Evolutionary conservation across 106 monocot species (phyloP).

Genomic region (Acanthochlamys bracteata): DNA sequence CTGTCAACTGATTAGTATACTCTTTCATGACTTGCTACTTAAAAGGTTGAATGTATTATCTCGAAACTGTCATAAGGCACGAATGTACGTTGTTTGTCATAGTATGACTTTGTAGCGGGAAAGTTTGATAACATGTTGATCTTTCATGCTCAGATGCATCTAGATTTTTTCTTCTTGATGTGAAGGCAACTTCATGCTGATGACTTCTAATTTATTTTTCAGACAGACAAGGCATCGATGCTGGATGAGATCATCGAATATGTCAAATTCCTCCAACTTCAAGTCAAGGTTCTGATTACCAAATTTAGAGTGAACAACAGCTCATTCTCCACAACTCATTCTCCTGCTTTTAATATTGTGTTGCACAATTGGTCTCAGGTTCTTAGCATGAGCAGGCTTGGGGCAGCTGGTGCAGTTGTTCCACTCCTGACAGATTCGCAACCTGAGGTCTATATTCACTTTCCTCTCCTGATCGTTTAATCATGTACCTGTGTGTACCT

Average conservation of each 20-base stretch:
- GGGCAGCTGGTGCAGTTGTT: slow-evolving; percentile 57
- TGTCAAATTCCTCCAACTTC: slow-evolving; percentile 85
- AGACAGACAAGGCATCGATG: slow-evolving; percentile 91
- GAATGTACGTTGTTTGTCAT: too few species aligned
- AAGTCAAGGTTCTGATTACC: slow-evolving; percentile 63
- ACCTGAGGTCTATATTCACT: slow-evolving; percentile 27
- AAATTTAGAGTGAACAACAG: not conserved
- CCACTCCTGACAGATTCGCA: slow-evolving; percentile 52
- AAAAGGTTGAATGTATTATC: too few species aligned
- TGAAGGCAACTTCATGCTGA: not conserved
- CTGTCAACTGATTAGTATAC: too few species aligned
- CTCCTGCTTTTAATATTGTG: not conserved
- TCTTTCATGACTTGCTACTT: too few species aligned
- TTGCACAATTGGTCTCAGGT: slow-evolving; percentile 27
- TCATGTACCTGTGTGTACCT: too few species aligned
- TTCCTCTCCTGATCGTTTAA: too few species aligned
- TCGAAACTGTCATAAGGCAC: too few species aligned
- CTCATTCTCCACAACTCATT: too few species aligned
- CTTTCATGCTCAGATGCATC: too few species aligned
- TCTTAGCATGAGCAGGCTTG: slow-evolving; percentile 79
- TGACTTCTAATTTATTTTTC: slow-evolving; percentile 15
- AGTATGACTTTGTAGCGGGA: too few species aligned
- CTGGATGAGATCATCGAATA: slow-evolving; percentile 93
- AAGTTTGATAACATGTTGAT: too few species aligned
- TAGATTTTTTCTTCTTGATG: too few species aligned